Evolutionary conservation across 192 early-diverging fungal species (phyloP), one percentile per base, ranked within the genome.

Genomic region (Funneliformis mosseae): DNA sequence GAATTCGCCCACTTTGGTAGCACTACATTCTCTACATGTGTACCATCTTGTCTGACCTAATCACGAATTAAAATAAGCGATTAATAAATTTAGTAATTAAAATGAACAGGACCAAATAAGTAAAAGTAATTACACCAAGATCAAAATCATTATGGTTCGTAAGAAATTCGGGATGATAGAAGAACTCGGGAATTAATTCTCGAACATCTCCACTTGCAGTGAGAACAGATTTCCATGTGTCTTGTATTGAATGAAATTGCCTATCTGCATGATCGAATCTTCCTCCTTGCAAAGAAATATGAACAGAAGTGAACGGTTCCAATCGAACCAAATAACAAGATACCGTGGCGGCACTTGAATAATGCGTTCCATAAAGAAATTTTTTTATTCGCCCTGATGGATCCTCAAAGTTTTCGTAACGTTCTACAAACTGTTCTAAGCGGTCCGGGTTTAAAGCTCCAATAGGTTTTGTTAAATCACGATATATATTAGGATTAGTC

Each of bases 291-390:
- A 87, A 76, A n/a, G 82, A 69, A 14, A 80, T 85, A 59, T 74
- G 45, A 16, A 79, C 80, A 62, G 69, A 78, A 38, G 95, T 92
- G 83, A 94, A 97, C 8, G 96, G 96, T 78, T 97, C 95, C 67
- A 93, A 73, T 23, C 96, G 88, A 41, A 97, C 87, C 41, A 97
- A 81, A 83, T 93, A 97, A 68, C 92, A 93, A 16, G 94, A 88
- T 8, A 96, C 94, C 28, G 92, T 89, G 74, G 92, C 92, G 0
- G 96, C 92, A 23, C 94, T 96, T 8, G 94, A 95, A 86, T 97
- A 97, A 84, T 97, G 96, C n/a, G 95, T 95, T 12, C 95, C 96
- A 82, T 97, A 97, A 73, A 93, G 93, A 80, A 96, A 96, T 69
- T 85, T 82, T 39, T 83, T 83, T 42, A 85, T 61, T 28, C 83